A percentile compares a stretch with the other conserved stretches of the same genome.
Evolutionary conservation across 2,329 filamentous ascomycete species (phyloP).

Genomic region (Clonostachys sp.): DNA sequence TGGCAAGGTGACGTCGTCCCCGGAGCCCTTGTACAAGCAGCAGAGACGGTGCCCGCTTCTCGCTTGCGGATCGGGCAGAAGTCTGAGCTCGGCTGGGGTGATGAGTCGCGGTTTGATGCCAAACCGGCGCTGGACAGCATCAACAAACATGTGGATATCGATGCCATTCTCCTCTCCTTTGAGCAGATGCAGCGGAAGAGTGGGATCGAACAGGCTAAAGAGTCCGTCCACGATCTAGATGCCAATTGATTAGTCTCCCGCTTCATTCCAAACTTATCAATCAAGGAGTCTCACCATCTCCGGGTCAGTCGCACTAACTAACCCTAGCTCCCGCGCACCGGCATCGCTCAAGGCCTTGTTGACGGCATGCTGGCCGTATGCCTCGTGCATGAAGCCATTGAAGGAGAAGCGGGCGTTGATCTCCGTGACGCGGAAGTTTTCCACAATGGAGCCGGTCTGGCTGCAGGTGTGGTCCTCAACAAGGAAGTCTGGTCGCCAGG

Average conservation of each 20-base stretch:
- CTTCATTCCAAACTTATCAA: not conserved
- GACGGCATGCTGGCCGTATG: conserved; percentile 20
- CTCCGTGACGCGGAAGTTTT: conserved; percentile 27
- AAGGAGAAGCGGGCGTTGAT: conserved; percentile 35
- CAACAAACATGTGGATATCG: conserved; percentile 30
- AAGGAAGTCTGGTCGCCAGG: conserved; percentile 33
- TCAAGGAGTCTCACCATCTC: conserved; percentile 9
- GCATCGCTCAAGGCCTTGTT: conserved; percentile 4
- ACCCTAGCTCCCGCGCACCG: not conserved
- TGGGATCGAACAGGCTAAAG: conserved; percentile 19
- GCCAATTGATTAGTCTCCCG: not conserved
- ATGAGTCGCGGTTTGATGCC: conserved; percentile 24
- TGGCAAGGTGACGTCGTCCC: not conserved
- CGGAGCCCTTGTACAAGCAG: conserved; percentile 10
- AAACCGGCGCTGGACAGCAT: conserved; percentile 16
- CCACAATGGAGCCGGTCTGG: conserved; percentile 1
- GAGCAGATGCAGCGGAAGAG: conserved; percentile 24
- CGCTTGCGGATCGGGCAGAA: conserved; percentile 15
- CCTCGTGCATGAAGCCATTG: conserved; percentile 25
- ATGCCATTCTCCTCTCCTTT: conserved; percentile 29
- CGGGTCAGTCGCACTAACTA: conserved; percentile 15
- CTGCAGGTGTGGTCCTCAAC: conserved; percentile 16
- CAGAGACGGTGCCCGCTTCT: conserved; percentile 19
- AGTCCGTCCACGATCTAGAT: conserved; percentile 22
- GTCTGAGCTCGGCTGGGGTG: conserved; percentile 21